Conservation (phyloP, 140 eudicot genomes). For the Stevia rebaudiana region DNA sequence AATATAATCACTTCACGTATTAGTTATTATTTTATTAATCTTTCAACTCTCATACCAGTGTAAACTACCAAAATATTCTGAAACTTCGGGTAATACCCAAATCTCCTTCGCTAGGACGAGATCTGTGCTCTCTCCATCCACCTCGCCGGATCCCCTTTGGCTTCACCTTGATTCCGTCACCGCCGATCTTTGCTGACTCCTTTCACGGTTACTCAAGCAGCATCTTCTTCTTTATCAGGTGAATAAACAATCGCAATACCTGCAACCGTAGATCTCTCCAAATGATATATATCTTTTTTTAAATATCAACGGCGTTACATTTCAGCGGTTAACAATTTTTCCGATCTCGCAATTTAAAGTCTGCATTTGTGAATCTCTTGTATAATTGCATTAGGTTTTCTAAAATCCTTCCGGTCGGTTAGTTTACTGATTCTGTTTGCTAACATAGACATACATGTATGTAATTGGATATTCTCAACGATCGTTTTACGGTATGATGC, state of each 20-base stretch:
- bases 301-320: neutral
- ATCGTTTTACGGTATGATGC: neutral
- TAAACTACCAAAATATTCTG: too few species aligned
- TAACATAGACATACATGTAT: neutral
- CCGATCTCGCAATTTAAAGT: neutral
- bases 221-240: constrained; percentile 10
- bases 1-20: too few species aligned
- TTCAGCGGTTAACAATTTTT: neutral
- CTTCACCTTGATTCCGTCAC: neutral
- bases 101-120: too few species aligned
- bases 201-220: neutral
- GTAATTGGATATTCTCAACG: neutral
- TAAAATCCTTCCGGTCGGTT: neutral
- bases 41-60: too few species aligned
- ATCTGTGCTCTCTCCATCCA: constrained; percentile 10
- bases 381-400: neutral
- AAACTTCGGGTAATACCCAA: too few species aligned
- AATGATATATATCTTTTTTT: too few species aligned
- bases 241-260: constrained; percentile 1
- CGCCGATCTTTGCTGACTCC: neutral
- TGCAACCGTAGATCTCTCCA: neutral
- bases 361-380: constrained; percentile 14
- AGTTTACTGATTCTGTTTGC: neutral
- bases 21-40: too few species aligned
- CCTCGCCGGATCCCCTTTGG: neutral